Evolutionary conservation across 371 early-diverging fungal species (phyloP).

Genomic region (Batkoa obscura): DNA sequence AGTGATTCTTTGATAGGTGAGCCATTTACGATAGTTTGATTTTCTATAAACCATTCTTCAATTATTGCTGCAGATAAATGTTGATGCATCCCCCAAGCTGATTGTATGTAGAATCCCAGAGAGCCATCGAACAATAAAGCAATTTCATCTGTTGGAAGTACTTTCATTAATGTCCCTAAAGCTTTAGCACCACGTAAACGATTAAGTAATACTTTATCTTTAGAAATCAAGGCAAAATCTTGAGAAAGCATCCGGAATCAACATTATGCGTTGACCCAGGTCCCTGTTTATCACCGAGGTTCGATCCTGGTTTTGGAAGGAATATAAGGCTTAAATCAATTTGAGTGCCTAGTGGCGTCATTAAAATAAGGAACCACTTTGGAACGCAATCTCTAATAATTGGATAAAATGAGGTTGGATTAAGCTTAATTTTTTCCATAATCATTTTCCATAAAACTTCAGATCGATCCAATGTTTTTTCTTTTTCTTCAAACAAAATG

Average conservation of each 20-base stretch:
- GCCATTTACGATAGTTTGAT: conserved; percentile 22
- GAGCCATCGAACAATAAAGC: conserved; percentile 8
- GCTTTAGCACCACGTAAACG: conserved; percentile 60
- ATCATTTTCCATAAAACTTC: conserved; percentile 48
- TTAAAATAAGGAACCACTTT: conserved; percentile 19
- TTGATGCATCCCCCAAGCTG: conserved; percentile 64
- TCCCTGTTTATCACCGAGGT: conserved; percentile 9
- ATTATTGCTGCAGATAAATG: conserved; percentile 56
- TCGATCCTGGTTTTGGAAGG: conserved; percentile 7
- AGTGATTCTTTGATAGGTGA: conserved; percentile 17
- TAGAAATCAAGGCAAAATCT: conserved; percentile 64
- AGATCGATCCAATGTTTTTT: conserved; percentile 42
- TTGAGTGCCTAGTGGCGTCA: conserved; percentile 65
- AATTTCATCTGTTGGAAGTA: conserved; percentile 33
- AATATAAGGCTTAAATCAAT: conserved; percentile 43
- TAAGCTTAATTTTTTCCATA: conserved; percentile 12
- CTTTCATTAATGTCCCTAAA: conserved; percentile 51
- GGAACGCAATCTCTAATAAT: conserved; percentile 8
- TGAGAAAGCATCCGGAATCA: conserved; percentile 79
- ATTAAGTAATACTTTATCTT: conserved; percentile 58
- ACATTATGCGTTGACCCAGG: conserved; percentile 34
- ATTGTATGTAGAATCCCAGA: conserved; percentile 18
- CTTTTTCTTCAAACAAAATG: conserved; percentile 64
- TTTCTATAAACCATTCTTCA: conserved; percentile 59
- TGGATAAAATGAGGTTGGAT: not conserved